Base-by-base conservation (phyloP, 2,329 filamentous ascomycete genomes). In the Hymenoscyphus repandus region DNA sequence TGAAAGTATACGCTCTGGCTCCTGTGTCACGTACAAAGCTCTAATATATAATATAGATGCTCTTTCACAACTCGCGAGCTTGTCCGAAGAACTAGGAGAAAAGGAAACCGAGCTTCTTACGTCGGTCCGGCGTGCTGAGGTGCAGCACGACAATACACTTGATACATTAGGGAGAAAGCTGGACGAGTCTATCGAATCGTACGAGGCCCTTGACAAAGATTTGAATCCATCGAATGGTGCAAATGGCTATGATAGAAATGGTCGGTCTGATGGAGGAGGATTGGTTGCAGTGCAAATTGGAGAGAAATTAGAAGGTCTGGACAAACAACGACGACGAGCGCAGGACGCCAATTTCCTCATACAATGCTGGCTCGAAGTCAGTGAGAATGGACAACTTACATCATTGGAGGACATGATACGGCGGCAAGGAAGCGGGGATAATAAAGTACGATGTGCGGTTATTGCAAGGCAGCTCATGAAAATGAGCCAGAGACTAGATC, bases 341-440 rank as follows among this genome's bases (percentile, higher is more conserved):
- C 79, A 93, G 67, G 93, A 99, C 72, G 91, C 93, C 54, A 92
- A 88, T 66, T 97, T 97, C 67, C 71, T 99, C 52, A 90, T 99
- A 58, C 88, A 95, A 66, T 99, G 93, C 72, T 99, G 93, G 92
- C 83, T 90, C 37, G 92, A 97, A 64, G 90, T 99, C 61, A 91
- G 86, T 69, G 91, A 96, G 64, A 85, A 86, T 7, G 93, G 93
- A 3, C 84, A 93, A 60, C 77, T 97, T 50, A 86, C 87, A 7
- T 84, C 86, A n/a, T 71, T 99, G 43, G 90, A 97, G 68, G 90
- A 95, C 57, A 85, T 97, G 53, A 64, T 64, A 39, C 81, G 92
- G 64, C 80, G 88, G 57, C 86, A 90, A 58, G 90, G 89, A 1
- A 86, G 86, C 22, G 87, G 88, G 10, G 91, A 96, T 61, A 91